Conservation (phyloP, 805 yeast genomes). For the Metschnikowia reukaufii region DNA sequence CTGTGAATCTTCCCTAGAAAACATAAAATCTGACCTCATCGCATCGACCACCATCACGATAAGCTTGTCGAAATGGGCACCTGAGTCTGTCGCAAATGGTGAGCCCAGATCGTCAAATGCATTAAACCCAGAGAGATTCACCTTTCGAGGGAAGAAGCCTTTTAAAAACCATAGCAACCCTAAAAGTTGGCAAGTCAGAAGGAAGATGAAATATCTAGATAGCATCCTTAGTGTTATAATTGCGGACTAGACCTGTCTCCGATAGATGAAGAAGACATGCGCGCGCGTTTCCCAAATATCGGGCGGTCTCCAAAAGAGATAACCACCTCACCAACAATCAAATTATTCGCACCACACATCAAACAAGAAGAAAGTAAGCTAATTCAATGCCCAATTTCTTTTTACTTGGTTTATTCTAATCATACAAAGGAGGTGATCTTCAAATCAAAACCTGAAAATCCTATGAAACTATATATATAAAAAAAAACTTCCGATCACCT, state of each 20-base stretch:
- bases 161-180: constrained; percentile 65
- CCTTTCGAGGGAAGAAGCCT: constrained; percentile 94
- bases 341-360: no score
- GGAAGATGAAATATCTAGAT: neutral
- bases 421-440: no score
- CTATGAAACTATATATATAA: no score
- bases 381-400: no score
- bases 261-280: neutral
- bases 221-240: neutral
- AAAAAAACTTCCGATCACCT: no score
- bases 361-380: no score
- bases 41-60: constrained; percentile 92
- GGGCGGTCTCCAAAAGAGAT: neutral
- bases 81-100: constrained; percentile 15
- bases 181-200: constrained; percentile 22
- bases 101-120: constrained; percentile 27
- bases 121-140: constrained; percentile 60
- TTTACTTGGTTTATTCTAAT: no score
- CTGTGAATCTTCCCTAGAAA: constrained; percentile 53
- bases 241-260: neutral
- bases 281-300: no score
- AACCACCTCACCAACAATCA: no score
- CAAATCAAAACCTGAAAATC: no score
- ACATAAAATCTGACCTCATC: constrained; percentile 83
- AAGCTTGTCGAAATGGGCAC: constrained; percentile 60